Base-by-base conservation (phyloP, 495 filamentous ascomycete species). In the Ramalina peruviana region DNA sequence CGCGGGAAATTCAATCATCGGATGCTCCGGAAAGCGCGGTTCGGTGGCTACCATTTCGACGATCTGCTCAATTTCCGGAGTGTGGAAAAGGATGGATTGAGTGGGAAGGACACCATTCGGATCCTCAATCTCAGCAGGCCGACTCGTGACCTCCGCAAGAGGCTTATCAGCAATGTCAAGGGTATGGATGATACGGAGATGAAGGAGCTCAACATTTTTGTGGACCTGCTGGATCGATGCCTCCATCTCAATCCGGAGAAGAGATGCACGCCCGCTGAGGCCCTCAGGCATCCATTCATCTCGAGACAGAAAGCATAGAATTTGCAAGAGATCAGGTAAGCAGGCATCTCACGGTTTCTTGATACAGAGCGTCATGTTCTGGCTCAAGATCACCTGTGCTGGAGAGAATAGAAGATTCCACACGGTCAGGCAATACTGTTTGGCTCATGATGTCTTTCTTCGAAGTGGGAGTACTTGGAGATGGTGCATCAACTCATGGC, bases 231-330 rank as follows among this genome's bases (percentile, higher is more conserved):
- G 36, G 88, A 94, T 54, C 79, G 81, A 15, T 97, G 92, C 51
- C 64, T 98, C 61, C 80, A 79, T 53, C 74, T 95, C 27, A 95
- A 96, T 61, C 85, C 88, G n/a, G 93, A 94, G 65, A 92, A 88
- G 66, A 75, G 92, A 43, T 84, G 85, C 62, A 90, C 85, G 11
- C 86, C 92, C 6, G 66, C 75, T 3, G 88, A 96, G 54, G 92
- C 92, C 27, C 65, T 97, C 55, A 83, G 81, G 57, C 92, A 96
- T 71, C 84, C 86, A 1, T 96, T 96, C 61, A 74, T 87, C 53
- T 61, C 58, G 30, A 67, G 68, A 48, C 42, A 51, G 44, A 60
- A 49, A 44, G 48, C 27, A 5, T 55, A 10, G 30, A 11, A 33
- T 33, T 11, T 33, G 30, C 12, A 6, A 33, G 30, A 13, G 30